Percentiles rank a stretch among this genome's conserved stretches.
These are phyloP conservation scores for Didymellaceae sp. DNA, from an alignment of 2,329 filamentous ascomycete genomes.

Conservation along the genomic window DNA sequence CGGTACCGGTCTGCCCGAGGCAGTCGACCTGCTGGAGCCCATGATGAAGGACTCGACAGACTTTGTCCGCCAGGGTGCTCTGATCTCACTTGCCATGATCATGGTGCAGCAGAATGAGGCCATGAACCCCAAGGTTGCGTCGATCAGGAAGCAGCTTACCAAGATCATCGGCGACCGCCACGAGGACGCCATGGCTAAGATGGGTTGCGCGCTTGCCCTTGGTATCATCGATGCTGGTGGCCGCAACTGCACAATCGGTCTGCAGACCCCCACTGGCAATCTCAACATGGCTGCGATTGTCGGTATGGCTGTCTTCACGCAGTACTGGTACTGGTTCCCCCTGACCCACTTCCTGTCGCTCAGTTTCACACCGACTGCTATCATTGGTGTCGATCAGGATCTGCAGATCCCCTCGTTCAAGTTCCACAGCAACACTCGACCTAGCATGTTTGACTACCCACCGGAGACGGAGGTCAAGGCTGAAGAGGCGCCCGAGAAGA, in stretches of 20 bases:
- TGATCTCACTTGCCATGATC: slow-evolving; percentile 96
- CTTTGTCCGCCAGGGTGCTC: slow-evolving; percentile 94
- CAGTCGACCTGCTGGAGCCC: slow-evolving; percentile 93
- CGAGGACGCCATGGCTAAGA: slow-evolving; percentile 99
- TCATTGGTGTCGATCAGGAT: slow-evolving; percentile 93
- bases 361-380: slow-evolving; percentile 94
- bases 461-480: slow-evolving; percentile 95
- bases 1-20: slow-evolving; percentile 93
- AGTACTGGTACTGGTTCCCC: slow-evolving; percentile 99
- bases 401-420: slow-evolving; percentile 93
- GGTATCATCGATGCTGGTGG: slow-evolving; percentile 98
- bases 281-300: slow-evolving; percentile 98
- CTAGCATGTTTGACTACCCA: slow-evolving; percentile 96
- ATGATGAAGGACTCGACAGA: slow-evolving; percentile 99
- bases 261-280: slow-evolving; percentile 97
- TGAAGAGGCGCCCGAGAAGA: slow-evolving; percentile 90
- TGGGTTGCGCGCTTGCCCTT: slow-evolving; percentile 89
- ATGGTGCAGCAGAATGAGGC: slow-evolving; percentile 99
- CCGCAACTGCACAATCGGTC: slow-evolving; percentile 95
- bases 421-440: slow-evolving; percentile 92
- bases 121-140: slow-evolving; percentile 95
- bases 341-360: slow-evolving; percentile 96
- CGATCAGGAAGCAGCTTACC: slow-evolving; percentile 89
- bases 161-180: slow-evolving; percentile 95
- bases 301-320: slow-evolving; percentile 96